Base-by-base conservation (phyloP, 805 yeast genomes). In the Wickerhamiella azymoides region DNA sequence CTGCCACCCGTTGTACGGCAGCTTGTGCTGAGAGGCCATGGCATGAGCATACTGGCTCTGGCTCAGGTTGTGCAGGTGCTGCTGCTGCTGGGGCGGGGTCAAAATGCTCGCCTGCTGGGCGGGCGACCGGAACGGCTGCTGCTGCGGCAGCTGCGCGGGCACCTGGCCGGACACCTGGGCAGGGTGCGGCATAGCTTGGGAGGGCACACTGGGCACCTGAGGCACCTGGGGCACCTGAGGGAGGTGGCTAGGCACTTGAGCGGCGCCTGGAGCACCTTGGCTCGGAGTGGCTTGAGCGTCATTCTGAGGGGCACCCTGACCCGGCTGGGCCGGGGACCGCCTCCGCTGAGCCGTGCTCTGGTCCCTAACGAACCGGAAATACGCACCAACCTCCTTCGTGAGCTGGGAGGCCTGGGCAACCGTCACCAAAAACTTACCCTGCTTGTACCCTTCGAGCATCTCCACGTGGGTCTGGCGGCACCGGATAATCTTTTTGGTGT, bases 381-480 rank as follows among this genome's bases (percentile, higher is more conserved):
- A 85, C 57, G 78, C 75, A 46, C 78, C 81, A 47, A 83, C 77
- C 54, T 85, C 93, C 40, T 69, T 65, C 50, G 79, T 76, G 47
- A 85, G 71, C 61, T 78, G 80, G 38, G 76, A 83, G 44, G 84
- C 66, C 36, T 83, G 68, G 40, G 77, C 84, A 13, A 81, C 80
- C n/a, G 76, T 74, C 1, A 88, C 88, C 50, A 78, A 73, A 56
- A 72, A 84, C 18, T 72, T 67, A 4, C 80, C 80, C 51, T 75
- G 69, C 48, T 77, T 73, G 52, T 84, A 67, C 39, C 74, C 77
- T 43, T 84, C 92, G 53, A 79, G 64, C 49, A 84, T 81, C 57
- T 79, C 81, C 56, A 77, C 79, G 38, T 84, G 77, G 79, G 84
- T 79, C 49, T 77, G 72, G 62, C 84, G 79, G 70, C 83, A 75